These are phyloP conservation scores for Clonostachys chloroleuca DNA, from an alignment of 2,329 filamentous ascomycete genomes.

Conservation along the genomic window DNA sequence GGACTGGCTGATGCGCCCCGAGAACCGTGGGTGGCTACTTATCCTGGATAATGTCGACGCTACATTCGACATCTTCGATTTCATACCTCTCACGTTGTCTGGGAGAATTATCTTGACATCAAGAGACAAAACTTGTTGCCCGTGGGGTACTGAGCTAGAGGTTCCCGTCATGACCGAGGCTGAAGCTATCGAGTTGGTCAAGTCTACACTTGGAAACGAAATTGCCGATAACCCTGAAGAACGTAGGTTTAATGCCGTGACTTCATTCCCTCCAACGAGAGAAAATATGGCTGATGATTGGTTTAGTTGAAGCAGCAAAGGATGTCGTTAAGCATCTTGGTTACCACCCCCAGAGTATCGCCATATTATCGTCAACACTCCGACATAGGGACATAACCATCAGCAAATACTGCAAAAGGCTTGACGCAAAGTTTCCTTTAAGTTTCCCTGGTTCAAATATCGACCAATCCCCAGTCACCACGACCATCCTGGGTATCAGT, in stretches of 20 bases:
- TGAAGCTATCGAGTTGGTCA: slow-evolving; percentile 10
- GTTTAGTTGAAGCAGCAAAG: slow-evolving; percentile 7
- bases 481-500: slow-evolving; percentile 13
- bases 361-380: slow-evolving; percentile 12
- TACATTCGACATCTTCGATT: slow-evolving; percentile 14
- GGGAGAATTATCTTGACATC: slow-evolving; percentile 15
- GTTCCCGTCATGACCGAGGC: slow-evolving; percentile 11
- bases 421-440: slow-evolving; percentile 5
- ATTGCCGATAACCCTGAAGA: slow-evolving; percentile 2
- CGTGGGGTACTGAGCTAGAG: slow-evolving; percentile 11
- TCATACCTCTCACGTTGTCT: slow-evolving; percentile 14
- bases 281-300: background rate
- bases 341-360: slow-evolving; percentile 11
- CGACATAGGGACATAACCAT: slow-evolving; percentile 6
- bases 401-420: slow-evolving; percentile 1
- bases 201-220: slow-evolving; percentile 4
- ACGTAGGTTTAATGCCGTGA: slow-evolving; percentile 4
- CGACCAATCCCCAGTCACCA: slow-evolving; percentile 13
- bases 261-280: too few relatives aligned
- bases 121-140: slow-evolving; percentile 11
- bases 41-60: slow-evolving; percentile 15
- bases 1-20: slow-evolving; percentile 16
- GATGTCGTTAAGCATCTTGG: slow-evolving; percentile 8
- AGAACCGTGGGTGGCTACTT: slow-evolving; percentile 14
- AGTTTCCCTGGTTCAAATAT: slow-evolving; percentile 10